Evolutionary conservation across 768 basidiomycete genomes (phyloP), one percentile per base, ranked within the genome.

Genomic region (Mycena belliarum): DNA sequence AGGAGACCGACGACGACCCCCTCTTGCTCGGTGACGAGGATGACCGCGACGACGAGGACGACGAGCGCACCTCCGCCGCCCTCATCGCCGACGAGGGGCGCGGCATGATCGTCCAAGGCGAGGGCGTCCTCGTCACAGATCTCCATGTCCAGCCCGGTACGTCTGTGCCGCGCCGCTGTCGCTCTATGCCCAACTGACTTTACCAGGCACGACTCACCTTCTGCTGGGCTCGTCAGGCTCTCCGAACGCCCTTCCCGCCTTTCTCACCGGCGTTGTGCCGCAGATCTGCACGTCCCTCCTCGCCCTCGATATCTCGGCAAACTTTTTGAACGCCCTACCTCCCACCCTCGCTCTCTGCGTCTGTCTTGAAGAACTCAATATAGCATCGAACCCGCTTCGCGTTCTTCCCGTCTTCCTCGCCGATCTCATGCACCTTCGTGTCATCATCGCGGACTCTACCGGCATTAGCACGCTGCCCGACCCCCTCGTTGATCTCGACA

Each of bases 391-490:
- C 70, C 91, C 92, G 8, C 79, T 98, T 25, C 86, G 91, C 43
- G 87, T 88, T n/a, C 80, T 98, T n/a, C 97, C 97, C 16, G 79
- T 86, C 25, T 98, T 95, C 73, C 79, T 98, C 45, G 83, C 88
- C 25, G 80, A 89, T 56, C 79, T 98, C 26, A 72, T 76, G 7
- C 85, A 86, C 61, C 82, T 98, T 47, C 86, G 90, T 33, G 90
- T 98, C 56, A 81, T 98, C 69, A 91, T 94, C 53, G 91, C 93
- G n/a, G 96, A 99, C 73, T 82, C 85, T 3, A 98, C 93, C 57
- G 89, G 90, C 29, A 84, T 98, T 63, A 74, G 73, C 55, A 87
- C 84, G 4, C 74, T 99, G 11, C 93, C 95, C 4, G 81, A 86
- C 50, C 80, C 88, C 23, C 79, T 98, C 38, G 82, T 79, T 25